Evolutionary conservation across 768 basidiomycete species (phyloP), one percentile per base, ranked within the genome.

Genomic region (Phaffia australis): DNA sequence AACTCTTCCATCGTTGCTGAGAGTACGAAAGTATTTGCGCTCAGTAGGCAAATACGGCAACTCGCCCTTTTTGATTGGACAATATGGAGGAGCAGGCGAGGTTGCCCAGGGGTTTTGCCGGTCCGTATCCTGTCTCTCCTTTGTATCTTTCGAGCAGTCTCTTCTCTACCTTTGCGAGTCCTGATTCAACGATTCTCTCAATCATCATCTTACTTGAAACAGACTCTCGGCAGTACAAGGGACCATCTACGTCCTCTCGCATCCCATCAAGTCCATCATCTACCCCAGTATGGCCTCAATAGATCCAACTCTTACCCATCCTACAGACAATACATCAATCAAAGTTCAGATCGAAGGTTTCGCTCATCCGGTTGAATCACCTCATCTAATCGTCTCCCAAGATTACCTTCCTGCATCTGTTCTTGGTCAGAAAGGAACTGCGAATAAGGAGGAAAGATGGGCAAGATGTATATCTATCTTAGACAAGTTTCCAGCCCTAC

Each of bases 51-150:
- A 89, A 35, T 97, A 95, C 72, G 93, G 93, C 75, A 81, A 68
- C n/a, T 48, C 76, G n/a, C 84, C 84, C 0, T 97, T 91, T 78
- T 82, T 98, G 19, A 80, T 98, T n/a, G 90, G 90, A 0, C 90
- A 95, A 71, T 97, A 95, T 74, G 94, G 94, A 21, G 89, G 91
- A 23, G 80, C 86, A 0, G 94, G 94, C 5, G 94, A 97, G 73
- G 84, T 97, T 15, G 82, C 87, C 0, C 94, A 97, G 76, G 93
- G 92, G 1, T 98, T 80, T 70, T 81, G 80, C 61, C 72, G 80
- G 79, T 78, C 25, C 60, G 75, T 69, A n/a, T 21, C 9, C 32
- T 19, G 2, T 55, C 25, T 15, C 29, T 51, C 15, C 0, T 29
- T 23, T 8, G 27, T 19, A 42, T 14, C 16, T 54, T 25, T 5